A percentile compares a stretch with the other conserved stretches of the same genome.
These are phyloP conservation scores for Chaetomium olivaceum DNA, from an alignment of 2,329 filamentous ascomycete genomes.

Conservation along the genomic window DNA sequence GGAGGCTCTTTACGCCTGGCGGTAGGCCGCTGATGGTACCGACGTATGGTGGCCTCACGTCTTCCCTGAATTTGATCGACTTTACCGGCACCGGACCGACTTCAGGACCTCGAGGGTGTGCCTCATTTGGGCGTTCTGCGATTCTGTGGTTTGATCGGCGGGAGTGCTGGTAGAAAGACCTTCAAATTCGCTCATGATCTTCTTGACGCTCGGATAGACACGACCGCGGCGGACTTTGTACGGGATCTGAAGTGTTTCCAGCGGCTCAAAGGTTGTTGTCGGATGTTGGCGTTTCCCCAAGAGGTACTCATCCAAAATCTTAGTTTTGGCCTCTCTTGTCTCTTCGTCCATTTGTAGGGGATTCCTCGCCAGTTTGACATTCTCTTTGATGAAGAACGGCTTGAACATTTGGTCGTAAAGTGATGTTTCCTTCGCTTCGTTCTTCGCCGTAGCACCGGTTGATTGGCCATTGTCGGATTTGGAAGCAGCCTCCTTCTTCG, in stretches of 20 bases:
- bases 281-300: conserved; percentile 49
- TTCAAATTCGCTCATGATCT: conserved; percentile 60
- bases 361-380: conserved; percentile 68
- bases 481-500: conserved; percentile 44
- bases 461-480: conserved; percentile 32
- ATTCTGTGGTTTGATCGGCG: conserved; percentile 43
- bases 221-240: conserved; percentile 47
- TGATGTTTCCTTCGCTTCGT: conserved; percentile 37
- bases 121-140: conserved; percentile 43
- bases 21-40: conserved; percentile 69
- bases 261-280: conserved; percentile 47
- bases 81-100: conserved; percentile 63
- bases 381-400: conserved; percentile 75
- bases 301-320: conserved; percentile 55
- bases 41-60: conserved; percentile 69
- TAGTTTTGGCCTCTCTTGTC: conserved; percentile 53
- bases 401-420: conserved; percentile 73
- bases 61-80: conserved; percentile 60
- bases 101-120: conserved; percentile 47
- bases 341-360: conserved; percentile 60
- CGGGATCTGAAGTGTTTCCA: conserved; percentile 49
- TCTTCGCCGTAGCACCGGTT: conserved; percentile 36
- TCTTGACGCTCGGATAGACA: conserved; percentile 55
- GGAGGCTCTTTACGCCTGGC: conserved; percentile 50
- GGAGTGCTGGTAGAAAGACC: conserved; percentile 38